A percentile compares a stretch with the other conserved stretches of the same genome.
phyloP scores from a whole-genome alignment of 2,329 filamentous ascomycete species.

The Macrophomina tecta region DNA sequence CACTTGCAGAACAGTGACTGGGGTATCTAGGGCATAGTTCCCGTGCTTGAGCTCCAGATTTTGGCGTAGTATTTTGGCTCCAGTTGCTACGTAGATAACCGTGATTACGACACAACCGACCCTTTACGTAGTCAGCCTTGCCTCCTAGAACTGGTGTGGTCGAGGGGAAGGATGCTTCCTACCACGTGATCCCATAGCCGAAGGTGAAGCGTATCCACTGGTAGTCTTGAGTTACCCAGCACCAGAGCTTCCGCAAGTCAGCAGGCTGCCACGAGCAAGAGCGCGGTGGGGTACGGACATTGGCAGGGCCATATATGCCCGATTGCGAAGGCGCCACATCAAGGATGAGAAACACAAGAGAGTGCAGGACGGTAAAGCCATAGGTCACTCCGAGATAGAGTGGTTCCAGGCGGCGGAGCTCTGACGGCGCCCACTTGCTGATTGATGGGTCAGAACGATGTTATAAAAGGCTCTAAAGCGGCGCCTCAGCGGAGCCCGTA shows the following conservation, averaged over 20 bases:
- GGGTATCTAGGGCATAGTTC: slow-evolving; percentile 31
- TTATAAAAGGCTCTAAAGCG: too few species aligned
- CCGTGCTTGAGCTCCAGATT: slow-evolving; percentile 58
- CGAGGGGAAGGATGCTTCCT: slow-evolving; percentile 9
- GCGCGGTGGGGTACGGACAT: slow-evolving; percentile 47
- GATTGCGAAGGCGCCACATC: slow-evolving; percentile 54
- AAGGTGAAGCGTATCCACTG: slow-evolving; percentile 74
- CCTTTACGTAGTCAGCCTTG: neutral
- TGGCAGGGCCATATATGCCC: slow-evolving; percentile 75
- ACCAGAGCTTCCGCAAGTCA: slow-evolving; percentile 66
- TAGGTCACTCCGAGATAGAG: slow-evolving; percentile 75
- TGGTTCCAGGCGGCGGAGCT: slow-evolving; percentile 71
- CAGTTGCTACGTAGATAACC: slow-evolving; percentile 69
- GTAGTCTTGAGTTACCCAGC: slow-evolving; percentile 73
- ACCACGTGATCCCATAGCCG: slow-evolving; percentile 78
- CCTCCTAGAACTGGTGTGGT: neutral
- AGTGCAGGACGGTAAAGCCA: slow-evolving; percentile 72
- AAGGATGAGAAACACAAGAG: slow-evolving; percentile 71
- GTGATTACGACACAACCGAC: slow-evolving; percentile 61
- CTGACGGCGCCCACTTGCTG: slow-evolving; percentile 67
- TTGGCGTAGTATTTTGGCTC: slow-evolving; percentile 70
- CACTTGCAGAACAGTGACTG: slow-evolving; percentile 32
- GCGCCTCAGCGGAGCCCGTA: slow-evolving; percentile 60
- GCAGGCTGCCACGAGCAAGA: neutral
- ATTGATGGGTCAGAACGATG: neutral